A percentile compares a stretch with the other conserved stretches of the same genome.
phyloP scores from a whole-genome alignment of 1,284 basidiomycete genomes.

The Heterobasidion irregulare region DNA sequence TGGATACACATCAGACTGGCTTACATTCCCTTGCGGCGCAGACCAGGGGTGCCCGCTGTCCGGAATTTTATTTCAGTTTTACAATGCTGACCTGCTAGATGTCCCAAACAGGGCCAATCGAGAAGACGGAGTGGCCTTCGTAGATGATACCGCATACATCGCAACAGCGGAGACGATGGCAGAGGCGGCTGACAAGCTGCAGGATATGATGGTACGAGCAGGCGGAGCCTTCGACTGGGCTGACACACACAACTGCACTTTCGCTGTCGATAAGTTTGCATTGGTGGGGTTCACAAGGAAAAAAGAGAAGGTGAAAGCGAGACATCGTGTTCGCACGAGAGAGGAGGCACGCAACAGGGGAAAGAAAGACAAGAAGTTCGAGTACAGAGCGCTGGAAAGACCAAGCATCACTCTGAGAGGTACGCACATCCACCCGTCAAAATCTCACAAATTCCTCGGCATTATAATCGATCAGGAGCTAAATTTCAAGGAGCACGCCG shows the following conservation, averaged over 20 bases:
- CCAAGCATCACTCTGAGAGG: too few relatives aligned
- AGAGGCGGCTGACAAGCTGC: slow-evolving; percentile 12
- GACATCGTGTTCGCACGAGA: too few relatives aligned
- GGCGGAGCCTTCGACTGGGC: slow-evolving; percentile 18
- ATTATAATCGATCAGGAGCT: too few relatives aligned
- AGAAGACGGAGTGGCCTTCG: slow-evolving; percentile 16
- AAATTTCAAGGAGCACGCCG: too few relatives aligned
- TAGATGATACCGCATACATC: slow-evolving; percentile 19
- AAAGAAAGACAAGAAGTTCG: too few relatives aligned
- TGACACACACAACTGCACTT: slow-evolving; percentile 13
- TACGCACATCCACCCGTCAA: too few relatives aligned
- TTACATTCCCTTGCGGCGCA: neutral
- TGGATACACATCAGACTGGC: neutral
- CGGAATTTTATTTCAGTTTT: slow-evolving; percentile 22
- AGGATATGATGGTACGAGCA: slow-evolving; percentile 12
- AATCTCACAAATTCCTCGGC: too few relatives aligned
- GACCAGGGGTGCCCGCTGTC: slow-evolving; percentile 20
- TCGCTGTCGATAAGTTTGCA: slow-evolving; percentile 5
- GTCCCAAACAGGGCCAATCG: slow-evolving; percentile 3
- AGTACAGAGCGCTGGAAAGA: too few relatives aligned
- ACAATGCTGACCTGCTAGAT: slow-evolving; percentile 22
- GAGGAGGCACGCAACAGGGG: too few relatives aligned
- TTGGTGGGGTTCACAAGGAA: too few relatives aligned
- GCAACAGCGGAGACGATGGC: slow-evolving; percentile 10
- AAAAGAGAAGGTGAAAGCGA: too few relatives aligned